Conservation (phyloP, 768 basidiomycete genomes). For the Naganishia kalamii region DNA sequence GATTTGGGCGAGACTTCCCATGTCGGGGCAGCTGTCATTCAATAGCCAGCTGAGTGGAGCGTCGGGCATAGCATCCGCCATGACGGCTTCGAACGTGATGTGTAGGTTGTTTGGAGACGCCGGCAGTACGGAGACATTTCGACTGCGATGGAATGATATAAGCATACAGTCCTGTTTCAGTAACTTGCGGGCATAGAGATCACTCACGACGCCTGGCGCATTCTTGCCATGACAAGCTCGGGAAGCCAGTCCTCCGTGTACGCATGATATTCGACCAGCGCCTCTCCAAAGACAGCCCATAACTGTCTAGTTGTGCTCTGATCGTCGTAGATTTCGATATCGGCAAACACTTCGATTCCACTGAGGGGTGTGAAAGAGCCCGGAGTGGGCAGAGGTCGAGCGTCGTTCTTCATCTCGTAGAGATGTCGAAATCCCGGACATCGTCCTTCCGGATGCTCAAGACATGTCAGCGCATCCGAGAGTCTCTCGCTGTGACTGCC, state of each 20-base stretch:
- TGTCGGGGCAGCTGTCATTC: not conserved
- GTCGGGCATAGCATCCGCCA: not conserved
- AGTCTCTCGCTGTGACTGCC: not conserved
- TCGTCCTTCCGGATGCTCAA: not conserved
- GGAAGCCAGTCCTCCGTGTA: slow-evolving; percentile 23
- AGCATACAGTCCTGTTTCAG: not conserved
- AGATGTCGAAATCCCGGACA: not conserved
- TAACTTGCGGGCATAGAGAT: not conserved
- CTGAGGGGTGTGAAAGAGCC: not conserved
- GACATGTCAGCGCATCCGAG: not conserved
- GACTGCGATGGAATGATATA: not conserved
- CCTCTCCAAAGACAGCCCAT: slow-evolving; percentile 14
- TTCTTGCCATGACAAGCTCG: slow-evolving; percentile 5
- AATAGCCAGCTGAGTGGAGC: slow-evolving; percentile 1
- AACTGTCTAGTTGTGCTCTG: not conserved
- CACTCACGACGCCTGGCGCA: not conserved
- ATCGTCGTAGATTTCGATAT: not conserved
- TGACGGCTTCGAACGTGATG: not conserved
- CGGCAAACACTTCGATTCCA: not conserved
- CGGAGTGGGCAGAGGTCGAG: not conserved
- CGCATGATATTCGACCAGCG: slow-evolving; percentile 18
- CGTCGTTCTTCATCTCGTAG: not conserved
- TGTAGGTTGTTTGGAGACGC: not conserved
- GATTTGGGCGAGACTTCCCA: not conserved
- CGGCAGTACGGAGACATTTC: not conserved